Base-by-base conservation (phyloP, 192 early-diverging fungal species). In the Mortierella hygrophila region DNA sequence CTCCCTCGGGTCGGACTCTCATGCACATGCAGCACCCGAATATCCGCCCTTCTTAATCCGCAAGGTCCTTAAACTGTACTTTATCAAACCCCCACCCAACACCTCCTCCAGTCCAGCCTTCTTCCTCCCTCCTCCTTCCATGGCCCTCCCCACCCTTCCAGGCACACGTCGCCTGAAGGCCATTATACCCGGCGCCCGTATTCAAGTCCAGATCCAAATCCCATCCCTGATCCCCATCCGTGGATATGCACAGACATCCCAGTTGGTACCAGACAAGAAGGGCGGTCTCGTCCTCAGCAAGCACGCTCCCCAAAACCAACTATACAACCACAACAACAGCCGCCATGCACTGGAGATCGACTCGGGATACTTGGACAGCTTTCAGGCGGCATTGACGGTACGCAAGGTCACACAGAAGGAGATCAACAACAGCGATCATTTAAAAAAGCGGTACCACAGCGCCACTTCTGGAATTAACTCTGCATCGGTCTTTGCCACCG, bases 141-240 rank as follows among this genome's bases (percentile, higher is more conserved):
- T 84, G 82, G 77, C 77, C 21, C 74, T 84, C 35, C 82, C 82
- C 1, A 84, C 65, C 23, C 49, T 84, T 9, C 82, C 82, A 52
- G 82, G 52, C 6, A 85, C 83, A 5, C 73, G 83, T 16, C 83
- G 83, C 18, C 44, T 80, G 26, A 85, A 85, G 70, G 83, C 83
- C 23, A 80, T 85, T 69, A 85, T 85, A 63, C 83, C 83, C 35
- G 78, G 83, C 18, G 83, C 83, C 23, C 74, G 78, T 18, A 85
- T 85, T 38, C 83, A 85, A 54, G 83, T 85, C 37, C 83, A 85
- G 70, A 77, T 85, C 54, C 83, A 85, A 42, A 73, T 80, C 55
- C 83, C 83, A 37, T 77, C 78, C 18, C 47, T 77, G 11, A 85
- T 85, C 11, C 78, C 78, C 41, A 85, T 85, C 11, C 78, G 77